Percentiles rank a stretch among this genome's conserved stretches.
phyloP scores from a whole-genome alignment of 805 yeast species.

The Vanderwaltozyma yarrowii region DNA sequence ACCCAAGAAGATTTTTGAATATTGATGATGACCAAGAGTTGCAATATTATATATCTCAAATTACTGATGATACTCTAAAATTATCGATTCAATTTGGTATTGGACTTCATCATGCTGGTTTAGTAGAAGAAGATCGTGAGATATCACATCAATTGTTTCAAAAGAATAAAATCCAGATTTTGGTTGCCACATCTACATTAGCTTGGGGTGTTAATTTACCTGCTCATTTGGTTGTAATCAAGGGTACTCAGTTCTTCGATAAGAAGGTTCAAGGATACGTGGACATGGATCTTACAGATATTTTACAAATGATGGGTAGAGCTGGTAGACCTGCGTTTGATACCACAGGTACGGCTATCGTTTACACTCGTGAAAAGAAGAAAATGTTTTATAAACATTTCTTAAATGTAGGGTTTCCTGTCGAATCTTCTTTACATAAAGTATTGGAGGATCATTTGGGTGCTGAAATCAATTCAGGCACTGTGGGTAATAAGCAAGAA shows the following conservation, averaged over 20 bases:
- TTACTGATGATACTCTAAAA: constrained; percentile 74
- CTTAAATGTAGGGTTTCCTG: constrained; percentile 89
- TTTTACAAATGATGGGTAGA: constrained; percentile 95
- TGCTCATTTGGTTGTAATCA: constrained; percentile 94
- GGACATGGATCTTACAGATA: constrained; percentile 91
- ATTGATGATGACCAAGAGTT: constrained; percentile 68
- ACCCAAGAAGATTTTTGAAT: constrained; percentile 56
- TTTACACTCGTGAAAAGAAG: constrained; percentile 72
- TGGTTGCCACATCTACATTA: constrained; percentile 91
- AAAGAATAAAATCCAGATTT: constrained; percentile 73
- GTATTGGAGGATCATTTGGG: constrained; percentile 86
- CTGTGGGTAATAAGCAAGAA: constrained; percentile 84
- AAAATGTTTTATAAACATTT: constrained; percentile 81
- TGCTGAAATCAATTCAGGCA: constrained; percentile 92
- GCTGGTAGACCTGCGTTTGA: constrained; percentile 99
- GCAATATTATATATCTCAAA: constrained; percentile 72
- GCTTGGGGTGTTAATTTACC: constrained; percentile 99
- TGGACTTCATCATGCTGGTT: constrained; percentile 96
- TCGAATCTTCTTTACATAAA: constrained; percentile 71
- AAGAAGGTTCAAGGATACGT: constrained; percentile 88
- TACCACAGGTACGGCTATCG: constrained; percentile 83
- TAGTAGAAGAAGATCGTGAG: constrained; percentile 81
- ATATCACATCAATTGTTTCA: constrained; percentile 79
- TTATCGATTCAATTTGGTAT: constrained; percentile 69
- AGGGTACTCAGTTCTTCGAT: constrained; percentile 94